Base-by-base conservation (phyloP, 208 protist species). In the Leishmania tropica region DNA sequence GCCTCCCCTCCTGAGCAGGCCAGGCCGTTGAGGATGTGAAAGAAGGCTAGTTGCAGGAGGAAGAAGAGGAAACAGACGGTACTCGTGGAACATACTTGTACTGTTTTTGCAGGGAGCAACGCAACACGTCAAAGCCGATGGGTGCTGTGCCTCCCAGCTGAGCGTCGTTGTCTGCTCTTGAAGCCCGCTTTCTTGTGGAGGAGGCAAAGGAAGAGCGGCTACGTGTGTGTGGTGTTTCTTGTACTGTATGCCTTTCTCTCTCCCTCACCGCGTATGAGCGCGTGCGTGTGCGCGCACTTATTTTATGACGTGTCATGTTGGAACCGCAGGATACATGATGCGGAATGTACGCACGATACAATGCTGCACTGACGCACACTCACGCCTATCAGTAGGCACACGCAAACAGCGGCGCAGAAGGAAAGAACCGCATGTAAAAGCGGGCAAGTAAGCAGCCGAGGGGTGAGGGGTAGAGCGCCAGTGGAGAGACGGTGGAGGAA, bases 301-400 rank as follows among this genome's bases (percentile, higher is more conserved):
- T 67, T 78, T 40, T 67, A 78, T 85, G 82, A 85, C 64, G 78
- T 70, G 42, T 64, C 78, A 68, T 85, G 80, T 76, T 85, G 82
- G 82, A 85, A 85, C 82, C 82, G 42, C 82, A 79, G 82, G 82
- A 85, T 54, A 56, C 80, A 81, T 76, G 82, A 48, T 45, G 56
- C 74, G 68, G 82, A 85, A 60, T 28, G 60, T 85, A 80, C 54
- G 24, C 75, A 11, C 54, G 53, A 31, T 21, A 35, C 21, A n/a
- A 76, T 76, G n/a, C 47, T 58, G 72, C 37, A 15, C 19, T 51
- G 37, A 78, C 31, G 28, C 53, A 35, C 2, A 28, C 37, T 51
- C n/a, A 67, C 56, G 42, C n/a, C 47, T 62, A 64, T 42, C 4
- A 1, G 31, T 5, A 67, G 37, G 24, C 40, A 78, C 47, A 53